These are phyloP conservation scores for Fusarium sp. DNA, from an alignment of 2,329 filamentous ascomycete genomes.

Conservation along the genomic window DNA sequence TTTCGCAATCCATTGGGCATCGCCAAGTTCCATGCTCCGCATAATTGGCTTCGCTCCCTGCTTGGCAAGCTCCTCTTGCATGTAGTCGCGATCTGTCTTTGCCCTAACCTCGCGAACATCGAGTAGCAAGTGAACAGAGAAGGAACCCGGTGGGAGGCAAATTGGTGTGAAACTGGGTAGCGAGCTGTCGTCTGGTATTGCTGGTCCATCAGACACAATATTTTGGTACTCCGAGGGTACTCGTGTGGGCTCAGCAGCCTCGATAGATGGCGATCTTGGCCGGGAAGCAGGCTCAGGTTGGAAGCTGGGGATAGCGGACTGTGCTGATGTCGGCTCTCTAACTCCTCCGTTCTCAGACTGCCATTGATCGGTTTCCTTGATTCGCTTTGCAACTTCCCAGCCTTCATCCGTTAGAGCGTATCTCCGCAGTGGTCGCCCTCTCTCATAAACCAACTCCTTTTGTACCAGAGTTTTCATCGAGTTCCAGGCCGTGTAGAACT, in stretches of 20 bases:
- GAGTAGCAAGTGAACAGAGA: conserved; percentile 78
- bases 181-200: conserved; percentile 43
- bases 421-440: conserved; percentile 73
- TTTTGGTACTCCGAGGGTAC: conserved; percentile 49
- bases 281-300: conserved; percentile 1
- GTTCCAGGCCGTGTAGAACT: conserved; percentile 84
- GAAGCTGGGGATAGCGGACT: conserved; percentile 4
- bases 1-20: conserved; percentile 84
- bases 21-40: conserved; percentile 77
- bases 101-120: conserved; percentile 81
- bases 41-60: conserved; percentile 75
- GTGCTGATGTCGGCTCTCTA: conserved; percentile 14
- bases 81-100: conserved; percentile 80
- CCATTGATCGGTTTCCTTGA: conserved; percentile 65
- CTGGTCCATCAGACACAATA: conserved; percentile 55
- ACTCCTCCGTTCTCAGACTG: conserved; percentile 40
- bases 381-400: conserved; percentile 77
- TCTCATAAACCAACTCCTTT: conserved; percentile 80
- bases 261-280: conserved; percentile 33
- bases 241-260: conserved; percentile 16
- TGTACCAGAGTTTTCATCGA: conserved; percentile 81
- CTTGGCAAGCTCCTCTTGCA: conserved; percentile 77
- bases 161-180: conserved; percentile 70
- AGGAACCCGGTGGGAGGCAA: conserved; percentile 71
- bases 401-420: conserved; percentile 83